These are phyloP conservation scores for Apiotrichum mycotoxinovorans DNA, from an alignment of 1,284 basidiomycete species.

Conservation along the genomic window DNA sequence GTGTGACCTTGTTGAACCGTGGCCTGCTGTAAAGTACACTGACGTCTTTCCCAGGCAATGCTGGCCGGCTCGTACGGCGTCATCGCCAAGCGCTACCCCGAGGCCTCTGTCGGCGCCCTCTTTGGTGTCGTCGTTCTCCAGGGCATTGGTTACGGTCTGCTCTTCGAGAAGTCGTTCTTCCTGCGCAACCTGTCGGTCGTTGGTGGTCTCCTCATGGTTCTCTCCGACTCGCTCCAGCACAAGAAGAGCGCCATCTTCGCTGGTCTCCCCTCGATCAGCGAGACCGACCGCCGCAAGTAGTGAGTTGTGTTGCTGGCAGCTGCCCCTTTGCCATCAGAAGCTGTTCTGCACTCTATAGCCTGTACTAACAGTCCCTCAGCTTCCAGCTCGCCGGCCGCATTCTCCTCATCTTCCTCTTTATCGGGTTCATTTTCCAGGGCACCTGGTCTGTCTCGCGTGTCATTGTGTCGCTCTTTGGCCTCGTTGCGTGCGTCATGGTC, in stretches of 20 bases:
- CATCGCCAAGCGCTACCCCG: slow-evolving; percentile 81
- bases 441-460: slow-evolving; percentile 81
- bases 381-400: slow-evolving; percentile 96
- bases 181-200: slow-evolving; percentile 89
- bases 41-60: slow-evolving; percentile 66
- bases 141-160: slow-evolving; percentile 89
- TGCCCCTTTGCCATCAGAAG: too few relatives aligned
- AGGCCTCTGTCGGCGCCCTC: slow-evolving; percentile 83
- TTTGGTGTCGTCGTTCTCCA: slow-evolving; percentile 89
- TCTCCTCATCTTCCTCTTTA: slow-evolving; percentile 97
- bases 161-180: slow-evolving; percentile 99
- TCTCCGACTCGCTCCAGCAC: slow-evolving; percentile 87
- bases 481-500: slow-evolving; percentile 94
- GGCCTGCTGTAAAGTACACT: neutral
- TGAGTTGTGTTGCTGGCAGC: slow-evolving; percentile 51
- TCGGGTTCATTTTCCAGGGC: slow-evolving; percentile 95
- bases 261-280: slow-evolving; percentile 82
- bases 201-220: slow-evolving; percentile 93
- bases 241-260: slow-evolving; percentile 88
- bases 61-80: slow-evolving; percentile 78
- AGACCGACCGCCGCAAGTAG: slow-evolving; percentile 99
- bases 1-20: slow-evolving; percentile 47
- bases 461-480: slow-evolving; percentile 78
- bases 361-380: slow-evolving; percentile 52
- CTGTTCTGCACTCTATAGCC: too few relatives aligned